Conservation (phyloP, 768 basidiomycete genomes). For the Leccinum subgranulosum region DNA sequence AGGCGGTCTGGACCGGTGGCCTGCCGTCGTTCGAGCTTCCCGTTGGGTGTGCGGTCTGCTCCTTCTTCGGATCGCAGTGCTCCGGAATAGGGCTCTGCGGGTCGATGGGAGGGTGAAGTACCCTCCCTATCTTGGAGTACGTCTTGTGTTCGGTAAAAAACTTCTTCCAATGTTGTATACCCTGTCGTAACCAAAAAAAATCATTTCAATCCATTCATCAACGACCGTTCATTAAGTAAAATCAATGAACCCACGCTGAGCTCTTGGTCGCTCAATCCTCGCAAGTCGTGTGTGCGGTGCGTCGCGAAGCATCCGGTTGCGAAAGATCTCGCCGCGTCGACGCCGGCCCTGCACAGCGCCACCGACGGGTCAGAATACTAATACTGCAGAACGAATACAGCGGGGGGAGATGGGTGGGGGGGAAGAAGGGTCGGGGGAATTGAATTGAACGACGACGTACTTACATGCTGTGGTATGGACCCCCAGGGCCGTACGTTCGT, state of each 20-base stretch:
- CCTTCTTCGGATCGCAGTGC: conserved; percentile 69
- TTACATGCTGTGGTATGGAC: conserved; percentile 74
- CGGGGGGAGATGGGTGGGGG: background rate
- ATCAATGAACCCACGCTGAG: conserved; percentile 50
- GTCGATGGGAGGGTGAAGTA: conserved; percentile 74
- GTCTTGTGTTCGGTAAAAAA: conserved; percentile 83
- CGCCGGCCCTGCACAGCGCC: conserved; percentile 58
- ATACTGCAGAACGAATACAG: conserved; percentile 14
- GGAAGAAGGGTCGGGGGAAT: background rate
- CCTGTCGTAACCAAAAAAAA: conserved; percentile 37
- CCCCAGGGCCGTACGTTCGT: conserved; percentile 83
- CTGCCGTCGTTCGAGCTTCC: conserved; percentile 30
- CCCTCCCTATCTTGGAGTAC: conserved; percentile 75
- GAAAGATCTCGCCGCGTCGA: conserved; percentile 89
- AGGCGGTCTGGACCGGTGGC: conserved; percentile 23
- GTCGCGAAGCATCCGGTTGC: conserved; percentile 91
- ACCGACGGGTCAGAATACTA: conserved; percentile 17
- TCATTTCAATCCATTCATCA: background rate
- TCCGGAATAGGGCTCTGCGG: conserved; percentile 69
- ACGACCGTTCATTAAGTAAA: background rate
- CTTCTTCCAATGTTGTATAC: conserved; percentile 83
- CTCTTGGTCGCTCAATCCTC: conserved; percentile 74
- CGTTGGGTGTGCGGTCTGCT: conserved; percentile 26
- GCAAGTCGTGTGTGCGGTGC: conserved; percentile 88
- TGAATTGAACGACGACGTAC: conserved; percentile 2